phyloP scores from a whole-genome alignment of 176 grass and related monocot species.

The Melocanna baccifera region DNA sequence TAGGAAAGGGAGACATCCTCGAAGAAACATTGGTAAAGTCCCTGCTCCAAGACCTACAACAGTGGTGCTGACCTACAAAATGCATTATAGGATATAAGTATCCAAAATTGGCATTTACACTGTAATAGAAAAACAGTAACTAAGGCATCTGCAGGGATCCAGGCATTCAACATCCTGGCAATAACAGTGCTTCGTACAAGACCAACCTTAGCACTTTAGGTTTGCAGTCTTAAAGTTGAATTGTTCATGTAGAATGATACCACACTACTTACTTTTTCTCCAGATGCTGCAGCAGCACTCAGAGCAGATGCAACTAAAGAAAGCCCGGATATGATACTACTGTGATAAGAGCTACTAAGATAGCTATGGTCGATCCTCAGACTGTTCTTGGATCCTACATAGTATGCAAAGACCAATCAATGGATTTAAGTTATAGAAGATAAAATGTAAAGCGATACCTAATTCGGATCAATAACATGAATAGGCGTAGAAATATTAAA shows the following conservation, averaged over 20 bases:
- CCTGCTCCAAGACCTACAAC: constrained; percentile 92
- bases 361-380: constrained; percentile 75
- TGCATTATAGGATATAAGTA: constrained; percentile 17
- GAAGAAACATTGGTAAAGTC: constrained; percentile 96
- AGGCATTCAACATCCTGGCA: constrained; percentile 4
- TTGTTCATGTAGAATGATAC: not conserved
- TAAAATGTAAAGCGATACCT: not conserved
- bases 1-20: constrained; percentile 72
- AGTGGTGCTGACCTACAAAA: constrained; percentile 61
- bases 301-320: constrained; percentile 78
- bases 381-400: constrained; percentile 58
- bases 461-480: not conserved
- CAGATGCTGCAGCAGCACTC: constrained; percentile 41
- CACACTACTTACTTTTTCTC: constrained; percentile 54
- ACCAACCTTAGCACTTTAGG: not conserved
- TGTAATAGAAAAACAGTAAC: not conserved
- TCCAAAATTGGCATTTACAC: not conserved
- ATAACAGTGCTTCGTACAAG: not conserved
- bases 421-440: not conserved
- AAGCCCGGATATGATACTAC: constrained; percentile 78
- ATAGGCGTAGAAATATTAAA: constrained; percentile 4
- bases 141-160: not conserved
- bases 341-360: constrained; percentile 89
- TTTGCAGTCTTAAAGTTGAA: not conserved
- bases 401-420: not conserved